A percentile compares a stretch with the other conserved stretches of the same genome.
Conservation (phyloP, 2,329 filamentous ascomycete species). For the Thermoascus crustaceus region DNA sequence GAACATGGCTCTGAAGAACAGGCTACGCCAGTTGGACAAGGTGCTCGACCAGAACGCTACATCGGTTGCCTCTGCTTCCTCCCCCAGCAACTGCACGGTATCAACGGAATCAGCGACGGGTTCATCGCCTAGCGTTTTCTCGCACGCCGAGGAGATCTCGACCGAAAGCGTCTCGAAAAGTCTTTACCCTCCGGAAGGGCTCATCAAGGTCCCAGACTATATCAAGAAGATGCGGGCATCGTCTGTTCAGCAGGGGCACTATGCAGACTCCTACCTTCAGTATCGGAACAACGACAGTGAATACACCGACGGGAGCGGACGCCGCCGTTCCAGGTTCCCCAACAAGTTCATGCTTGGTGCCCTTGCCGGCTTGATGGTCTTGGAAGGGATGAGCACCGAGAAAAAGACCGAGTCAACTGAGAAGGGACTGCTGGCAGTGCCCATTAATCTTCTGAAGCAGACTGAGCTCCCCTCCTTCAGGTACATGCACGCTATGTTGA, state of each 20-base stretch:
- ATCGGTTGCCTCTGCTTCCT: constrained; percentile 31
- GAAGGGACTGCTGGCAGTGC: constrained; percentile 60
- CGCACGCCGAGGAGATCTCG: constrained; percentile 28
- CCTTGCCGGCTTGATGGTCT: constrained; percentile 81
- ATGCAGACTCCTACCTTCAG: constrained; percentile 33
- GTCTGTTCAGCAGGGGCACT: constrained; percentile 24
- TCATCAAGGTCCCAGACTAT: constrained; percentile 37
- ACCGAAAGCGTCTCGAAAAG: constrained; percentile 24
- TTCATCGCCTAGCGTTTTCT: constrained; percentile 35
- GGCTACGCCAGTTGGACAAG: constrained; percentile 72
- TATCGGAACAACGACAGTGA: constrained; percentile 15
- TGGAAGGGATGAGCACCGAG: constrained; percentile 69
- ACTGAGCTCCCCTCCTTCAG: constrained; percentile 16
- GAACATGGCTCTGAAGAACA: constrained; percentile 67
- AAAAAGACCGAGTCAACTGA: constrained; percentile 54
- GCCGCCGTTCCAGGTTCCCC: constrained; percentile 43
- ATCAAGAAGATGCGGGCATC: constrained; percentile 35
- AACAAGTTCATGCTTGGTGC: constrained; percentile 88
- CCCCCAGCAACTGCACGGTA: constrained; percentile 31
- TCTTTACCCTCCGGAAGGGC: constrained; percentile 31
- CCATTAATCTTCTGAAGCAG: constrained; percentile 48
- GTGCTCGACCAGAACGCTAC: constrained; percentile 35
- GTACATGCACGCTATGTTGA: constrained; percentile 18
- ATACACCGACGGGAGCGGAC: constrained; percentile 34
- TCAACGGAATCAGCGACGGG: constrained; percentile 29